Base-by-base conservation (phyloP, 2,329 filamentous ascomycete genomes). In the Rhynchosporium graminicola region DNA sequence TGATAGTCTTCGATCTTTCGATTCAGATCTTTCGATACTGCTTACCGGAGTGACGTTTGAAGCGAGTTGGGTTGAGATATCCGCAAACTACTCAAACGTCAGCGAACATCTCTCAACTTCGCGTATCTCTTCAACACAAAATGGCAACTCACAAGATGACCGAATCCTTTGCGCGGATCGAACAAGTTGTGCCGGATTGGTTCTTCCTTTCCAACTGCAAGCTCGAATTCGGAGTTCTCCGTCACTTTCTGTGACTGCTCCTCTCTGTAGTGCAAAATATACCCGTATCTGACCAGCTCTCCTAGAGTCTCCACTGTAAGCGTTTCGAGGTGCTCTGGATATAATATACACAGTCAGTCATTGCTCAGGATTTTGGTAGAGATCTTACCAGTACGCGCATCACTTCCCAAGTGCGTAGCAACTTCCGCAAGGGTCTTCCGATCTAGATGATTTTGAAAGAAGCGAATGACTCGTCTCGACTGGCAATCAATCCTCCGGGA, bases 361-460 rank as follows among this genome's bases (percentile, higher is more conserved):
- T 3, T 28, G 31, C 28, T 28, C 8, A 51, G 28, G 47, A 13
- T 20, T 10, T 57, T 57, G 29, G 28, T 12, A 5, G 40, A 2
- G 3, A 4, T n/a, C 15, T 52, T 51, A 59, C 57, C 36, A 46
- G 43, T 6, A 51, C 38, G 15, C 9, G 20, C 13, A 20, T 10
- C 7, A 20, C 40, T 42, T 15, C 33, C 36, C 20, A 59, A 46
- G 51, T 59, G 47, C 9, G 9, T 45, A 28, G 26, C 28, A 15
- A 59, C 26, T 45, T 59, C 43, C 31, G 7, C 29, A n/a, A 38
- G 10, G 5, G 46, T 59, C 28, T 31, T 40, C 33, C n/a, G 12
- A 40, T 13, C 26, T 28, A 6, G n/a, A 26, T 29, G n/a, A 42
- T 15, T 38, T 38, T 59, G 57, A 26, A 59, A 59, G 47, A 52